Evolutionary conservation across 1,284 basidiomycete species (phyloP).

Genomic region (Boletus holoroseus): DNA sequence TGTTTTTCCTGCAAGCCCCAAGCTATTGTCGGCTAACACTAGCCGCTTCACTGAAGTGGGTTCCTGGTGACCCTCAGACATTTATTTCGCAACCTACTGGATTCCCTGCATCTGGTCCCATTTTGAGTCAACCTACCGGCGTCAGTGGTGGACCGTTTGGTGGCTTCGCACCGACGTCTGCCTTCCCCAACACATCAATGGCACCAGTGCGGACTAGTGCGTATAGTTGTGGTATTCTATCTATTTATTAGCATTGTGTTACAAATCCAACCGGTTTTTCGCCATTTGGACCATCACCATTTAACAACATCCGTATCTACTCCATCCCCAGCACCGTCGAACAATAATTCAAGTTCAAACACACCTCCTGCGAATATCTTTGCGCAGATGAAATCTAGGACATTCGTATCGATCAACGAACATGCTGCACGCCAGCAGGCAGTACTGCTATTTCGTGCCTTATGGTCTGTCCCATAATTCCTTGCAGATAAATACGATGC

Average conservation of each 20-base stretch:
- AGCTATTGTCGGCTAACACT: too few species aligned
- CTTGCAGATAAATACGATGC: constrained; percentile 70
- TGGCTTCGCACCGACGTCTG: constrained; percentile 22
- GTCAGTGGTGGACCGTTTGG: constrained; percentile 29
- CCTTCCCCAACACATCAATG: constrained; percentile 22
- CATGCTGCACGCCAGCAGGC: constrained; percentile 55
- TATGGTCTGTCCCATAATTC: constrained; percentile 10
- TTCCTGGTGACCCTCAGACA: constrained; percentile 27
- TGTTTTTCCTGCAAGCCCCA: constrained; percentile 49
- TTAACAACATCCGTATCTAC: constrained; percentile 43
- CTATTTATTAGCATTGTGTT: constrained; percentile 1
- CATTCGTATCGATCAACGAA: constrained; percentile 67
- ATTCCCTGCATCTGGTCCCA: constrained; percentile 33
- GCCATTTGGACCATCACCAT: constrained; percentile 50
- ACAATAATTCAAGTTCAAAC: constrained; percentile 36
- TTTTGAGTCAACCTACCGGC: constrained; percentile 44
- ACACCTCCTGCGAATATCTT: constrained; percentile 85
- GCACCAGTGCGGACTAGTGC: constrained; percentile 26
- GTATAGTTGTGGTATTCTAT: constrained; percentile 6
- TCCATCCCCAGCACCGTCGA: constrained; percentile 42
- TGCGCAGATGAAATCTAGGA: constrained; percentile 92
- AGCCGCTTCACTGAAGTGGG: too few species aligned
- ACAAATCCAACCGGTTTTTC: constrained; percentile 60
- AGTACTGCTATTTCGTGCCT: constrained; percentile 28
- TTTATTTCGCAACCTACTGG: constrained; percentile 42